Conservation (phyloP, 768 basidiomycete genomes). For the Kwoniella bestiolae region DNA sequence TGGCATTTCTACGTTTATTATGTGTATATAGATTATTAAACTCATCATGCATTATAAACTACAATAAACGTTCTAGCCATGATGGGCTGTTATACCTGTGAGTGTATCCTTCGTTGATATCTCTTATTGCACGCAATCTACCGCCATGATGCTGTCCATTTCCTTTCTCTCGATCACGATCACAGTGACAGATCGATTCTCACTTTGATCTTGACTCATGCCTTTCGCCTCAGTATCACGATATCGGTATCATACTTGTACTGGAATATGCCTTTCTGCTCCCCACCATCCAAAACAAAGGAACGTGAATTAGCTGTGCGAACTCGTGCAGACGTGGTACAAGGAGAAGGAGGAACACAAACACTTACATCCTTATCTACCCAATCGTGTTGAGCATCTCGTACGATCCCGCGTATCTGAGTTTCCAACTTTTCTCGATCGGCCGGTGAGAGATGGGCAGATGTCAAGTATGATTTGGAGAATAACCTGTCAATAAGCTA, state of each 20-base stretch:
- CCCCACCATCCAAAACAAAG: background rate
- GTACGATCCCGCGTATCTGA: constrained; percentile 65
- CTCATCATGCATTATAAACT: background rate
- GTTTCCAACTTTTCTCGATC: constrained; percentile 60
- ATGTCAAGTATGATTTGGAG: constrained; percentile 83
- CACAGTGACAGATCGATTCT: background rate
- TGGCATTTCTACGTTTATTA: no score
- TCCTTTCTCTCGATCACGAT: no score
- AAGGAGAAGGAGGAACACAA: background rate
- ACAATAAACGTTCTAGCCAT: background rate
- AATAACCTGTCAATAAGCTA: constrained; percentile 66
- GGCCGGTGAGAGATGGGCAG: constrained; percentile 67
- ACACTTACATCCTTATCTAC: constrained; percentile 65
- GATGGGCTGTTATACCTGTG: no score
- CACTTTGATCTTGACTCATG: background rate
- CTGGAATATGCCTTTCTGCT: constrained; percentile 69
- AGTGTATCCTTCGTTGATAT: no score
- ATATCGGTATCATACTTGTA: constrained; percentile 72
- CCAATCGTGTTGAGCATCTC: constrained; percentile 69
- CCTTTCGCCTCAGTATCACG: constrained; percentile 25
- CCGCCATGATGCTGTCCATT: no score
- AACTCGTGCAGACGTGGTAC: background rate
- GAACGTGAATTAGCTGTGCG: background rate
- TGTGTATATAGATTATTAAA: background rate
- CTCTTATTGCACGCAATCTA: no score